Base-by-base conservation (phyloP, 768 basidiomycete species). In the Crepidotus variabilis region DNA sequence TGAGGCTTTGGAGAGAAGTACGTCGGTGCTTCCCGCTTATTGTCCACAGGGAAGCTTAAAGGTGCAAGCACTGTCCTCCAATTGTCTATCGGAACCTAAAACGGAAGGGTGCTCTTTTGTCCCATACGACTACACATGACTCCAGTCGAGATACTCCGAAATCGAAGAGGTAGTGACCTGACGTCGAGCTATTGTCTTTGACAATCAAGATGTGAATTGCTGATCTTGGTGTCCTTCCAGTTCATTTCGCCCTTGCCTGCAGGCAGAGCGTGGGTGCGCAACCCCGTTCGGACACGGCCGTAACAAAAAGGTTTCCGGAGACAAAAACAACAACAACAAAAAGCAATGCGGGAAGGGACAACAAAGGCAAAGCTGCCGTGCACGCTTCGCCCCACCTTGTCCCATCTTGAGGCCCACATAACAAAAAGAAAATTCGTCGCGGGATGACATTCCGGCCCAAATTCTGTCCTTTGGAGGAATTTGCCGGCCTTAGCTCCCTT, bases 281-380 rank as follows among this genome's bases (percentile, higher is more conserved):
- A 52, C 61, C 50, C 61, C 63, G 61, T 64, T 59, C 58, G 55
- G 56, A 55, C 53, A 43, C 59, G 55, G 62, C 55, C 52, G 60
- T 65, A 50, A 63, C 64, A 63, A 67, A 67, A 66, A 65, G 61
- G 62, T 52, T 52, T 57, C 56, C 57, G 51, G 59, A 58, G 58
- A 62, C 59, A 61, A 61, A 54, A 55, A 61, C 53, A 63, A 56
- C 46, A 57, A 61, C 59, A 61, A 64, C 59, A 63, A 63, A 64
- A 64, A 60, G 59, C 59, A 39, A 57, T 63, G 55, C 57, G 59
- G 48, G 47, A 56, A 60, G 61, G 60, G 39, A 63, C 62, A 63
- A 65, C 61, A 63, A 60, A 28, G 18, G 53, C 53, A 60, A 63
- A 54, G 50, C 59, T 28, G 51, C 60, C 61, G 63, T 54, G 60